Conservation (phyloP, 192 early-diverging fungal species). For the Phlyctochytrium planicorne region DNA sequence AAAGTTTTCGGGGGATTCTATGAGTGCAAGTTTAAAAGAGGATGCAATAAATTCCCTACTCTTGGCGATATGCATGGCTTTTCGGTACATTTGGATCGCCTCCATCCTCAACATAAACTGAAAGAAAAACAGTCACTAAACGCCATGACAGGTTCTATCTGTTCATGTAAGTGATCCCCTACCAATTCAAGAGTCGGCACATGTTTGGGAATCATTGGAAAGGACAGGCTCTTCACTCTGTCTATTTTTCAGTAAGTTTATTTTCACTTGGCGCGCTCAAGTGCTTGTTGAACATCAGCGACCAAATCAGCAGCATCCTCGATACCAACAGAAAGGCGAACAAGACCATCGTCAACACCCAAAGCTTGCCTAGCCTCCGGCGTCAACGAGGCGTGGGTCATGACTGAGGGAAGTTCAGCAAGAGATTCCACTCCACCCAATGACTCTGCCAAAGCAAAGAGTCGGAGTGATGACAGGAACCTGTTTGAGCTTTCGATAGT, state of each 20-base stretch:
- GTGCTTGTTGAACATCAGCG: conserved; percentile 69
- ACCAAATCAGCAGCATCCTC: conserved; percentile 89
- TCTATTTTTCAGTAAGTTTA: too few species aligned
- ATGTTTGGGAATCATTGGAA: too few species aligned
- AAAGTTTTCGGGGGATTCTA: neutral
- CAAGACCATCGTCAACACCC: conserved; percentile 91
- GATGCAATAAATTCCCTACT: too few species aligned
- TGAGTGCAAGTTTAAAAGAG: too few species aligned
- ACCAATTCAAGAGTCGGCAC: too few species aligned
- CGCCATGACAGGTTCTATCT: too few species aligned
- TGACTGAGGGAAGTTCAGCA: conserved; percentile 89
- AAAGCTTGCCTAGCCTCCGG: conserved; percentile 80
- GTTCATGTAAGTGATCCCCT: too few species aligned
- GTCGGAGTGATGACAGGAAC: conserved; percentile 75
- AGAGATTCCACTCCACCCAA: conserved; percentile 95
- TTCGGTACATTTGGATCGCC: neutral
- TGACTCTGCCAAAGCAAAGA: conserved; percentile 95
- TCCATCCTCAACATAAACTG: neutral
- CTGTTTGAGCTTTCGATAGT: conserved; percentile 73
- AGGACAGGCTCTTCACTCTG: too few species aligned
- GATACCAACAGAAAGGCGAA: conserved; percentile 90
- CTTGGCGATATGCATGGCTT: neutral
- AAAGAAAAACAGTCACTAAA: too few species aligned
- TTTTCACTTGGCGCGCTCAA: too few species aligned
- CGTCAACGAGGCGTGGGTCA: conserved; percentile 92